Conservation (phyloP, 192 early-diverging fungal species). For the Phycomyces nitens region DNA sequence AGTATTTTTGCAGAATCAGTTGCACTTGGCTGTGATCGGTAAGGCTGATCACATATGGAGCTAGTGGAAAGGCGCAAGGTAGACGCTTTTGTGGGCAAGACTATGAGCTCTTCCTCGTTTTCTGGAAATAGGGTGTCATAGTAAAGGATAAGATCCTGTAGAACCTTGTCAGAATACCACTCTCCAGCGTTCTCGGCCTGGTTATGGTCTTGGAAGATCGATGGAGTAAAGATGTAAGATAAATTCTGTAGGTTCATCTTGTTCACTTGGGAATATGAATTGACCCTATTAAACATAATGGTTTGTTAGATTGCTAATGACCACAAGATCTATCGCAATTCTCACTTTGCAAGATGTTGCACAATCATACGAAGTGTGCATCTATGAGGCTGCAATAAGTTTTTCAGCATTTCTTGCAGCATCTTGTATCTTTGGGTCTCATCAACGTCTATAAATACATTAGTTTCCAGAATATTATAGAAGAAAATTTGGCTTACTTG, state of each 20-base stretch:
- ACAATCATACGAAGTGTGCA: constrained; percentile 52
- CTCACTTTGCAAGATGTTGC: constrained; percentile 55
- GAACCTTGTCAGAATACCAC: constrained; percentile 25
- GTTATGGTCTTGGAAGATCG: constrained; percentile 60
- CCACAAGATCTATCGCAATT: neutral
- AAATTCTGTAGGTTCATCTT: constrained; percentile 67
- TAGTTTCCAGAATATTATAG: neutral
- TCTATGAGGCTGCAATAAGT: constrained; percentile 45
- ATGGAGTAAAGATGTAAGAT: constrained; percentile 59
- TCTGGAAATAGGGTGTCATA: constrained; percentile 1
- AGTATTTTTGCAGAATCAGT: no score
- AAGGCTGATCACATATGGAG: neutral
- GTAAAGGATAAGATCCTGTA: constrained; percentile 26
- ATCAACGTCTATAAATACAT: constrained; percentile 23
- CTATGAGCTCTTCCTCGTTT: neutral
- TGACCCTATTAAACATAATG: constrained; percentile 34
- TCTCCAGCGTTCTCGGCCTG: constrained; percentile 27
- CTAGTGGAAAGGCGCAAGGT: neutral
- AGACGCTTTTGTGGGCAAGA: neutral
- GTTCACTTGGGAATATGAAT: constrained; percentile 48
- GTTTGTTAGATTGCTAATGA: neutral
- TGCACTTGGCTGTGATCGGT: neutral
- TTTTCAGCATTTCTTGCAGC: constrained; percentile 36
- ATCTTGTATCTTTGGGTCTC: constrained; percentile 33
- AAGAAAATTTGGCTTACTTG: constrained; percentile 27